Evolutionary conservation across 345 rosid genomes (phyloP).

Genomic region (Eucalyptus urophylla): DNA sequence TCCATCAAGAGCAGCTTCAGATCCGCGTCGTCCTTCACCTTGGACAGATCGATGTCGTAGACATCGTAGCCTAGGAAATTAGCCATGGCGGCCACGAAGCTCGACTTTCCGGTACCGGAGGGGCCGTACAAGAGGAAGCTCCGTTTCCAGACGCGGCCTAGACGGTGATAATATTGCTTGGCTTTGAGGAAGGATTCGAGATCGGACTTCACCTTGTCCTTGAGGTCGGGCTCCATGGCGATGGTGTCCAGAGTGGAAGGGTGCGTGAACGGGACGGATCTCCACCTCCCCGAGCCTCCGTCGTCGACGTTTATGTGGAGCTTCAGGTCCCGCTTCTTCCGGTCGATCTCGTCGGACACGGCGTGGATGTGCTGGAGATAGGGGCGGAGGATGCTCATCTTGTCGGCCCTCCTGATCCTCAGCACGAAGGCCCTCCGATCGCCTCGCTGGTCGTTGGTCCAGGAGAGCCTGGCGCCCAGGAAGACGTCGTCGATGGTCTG

Average conservation of each 20-base stretch:
- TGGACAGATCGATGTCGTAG: constrained; percentile 32
- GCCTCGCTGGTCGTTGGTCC: constrained; percentile 35
- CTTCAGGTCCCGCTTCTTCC: constrained; percentile 36
- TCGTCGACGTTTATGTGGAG: constrained; percentile 39
- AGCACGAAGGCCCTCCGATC: constrained; percentile 24
- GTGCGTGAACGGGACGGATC: constrained; percentile 60
- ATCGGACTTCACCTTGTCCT: constrained; percentile 27
- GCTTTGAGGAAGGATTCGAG: constrained; percentile 31
- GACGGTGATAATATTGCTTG: constrained; percentile 37
- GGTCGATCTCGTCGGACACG: constrained; percentile 61
- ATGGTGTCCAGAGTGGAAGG: constrained; percentile 80
- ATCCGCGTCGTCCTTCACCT: constrained; percentile 21
- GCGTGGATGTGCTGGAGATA: constrained; percentile 88
- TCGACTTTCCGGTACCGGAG: constrained; percentile 43
- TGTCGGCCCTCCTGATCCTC: constrained; percentile 68
- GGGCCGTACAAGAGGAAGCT: constrained; percentile 40
- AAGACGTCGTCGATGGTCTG: constrained; percentile 62
- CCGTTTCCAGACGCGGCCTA: constrained; percentile 47
- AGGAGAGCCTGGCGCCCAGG: constrained; percentile 66
- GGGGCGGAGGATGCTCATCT: constrained; percentile 64
- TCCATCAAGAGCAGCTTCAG: constrained; percentile 20
- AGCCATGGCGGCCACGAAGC: constrained; percentile 40
- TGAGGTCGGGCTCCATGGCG: constrained; percentile 35
- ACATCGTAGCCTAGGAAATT: constrained; percentile 33
- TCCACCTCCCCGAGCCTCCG: constrained; percentile 44